Conservation (phyloP, 192 early-diverging fungal genomes). For the Thamnidium elegans region DNA sequence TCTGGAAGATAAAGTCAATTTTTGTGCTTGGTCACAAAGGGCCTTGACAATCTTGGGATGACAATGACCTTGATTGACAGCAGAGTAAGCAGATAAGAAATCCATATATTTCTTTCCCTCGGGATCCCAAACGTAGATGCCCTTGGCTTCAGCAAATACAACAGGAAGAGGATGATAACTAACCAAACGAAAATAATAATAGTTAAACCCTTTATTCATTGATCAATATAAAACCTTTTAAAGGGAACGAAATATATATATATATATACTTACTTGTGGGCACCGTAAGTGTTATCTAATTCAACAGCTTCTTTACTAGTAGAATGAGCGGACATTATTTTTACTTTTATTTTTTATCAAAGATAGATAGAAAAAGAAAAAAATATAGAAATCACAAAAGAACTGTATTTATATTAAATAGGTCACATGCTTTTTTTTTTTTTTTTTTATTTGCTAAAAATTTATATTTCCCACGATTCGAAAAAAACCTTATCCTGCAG, state of each 20-base stretch:
- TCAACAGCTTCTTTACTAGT: slow-evolving; percentile 54
- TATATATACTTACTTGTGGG: slow-evolving; percentile 76
- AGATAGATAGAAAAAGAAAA: background rate
- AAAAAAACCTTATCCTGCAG: too few relatives aligned
- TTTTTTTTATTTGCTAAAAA: background rate
- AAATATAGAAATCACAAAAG: background rate
- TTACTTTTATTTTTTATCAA: slow-evolving; percentile 1
- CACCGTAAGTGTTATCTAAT: slow-evolving; percentile 84
- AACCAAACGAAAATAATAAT: too few relatives aligned
- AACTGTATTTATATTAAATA: background rate
- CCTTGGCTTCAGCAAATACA: slow-evolving; percentile 84
- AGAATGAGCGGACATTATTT: background rate
- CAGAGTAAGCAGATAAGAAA: slow-evolving; percentile 83
- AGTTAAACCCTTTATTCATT: too few relatives aligned
- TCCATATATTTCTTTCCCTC: slow-evolving; percentile 87
- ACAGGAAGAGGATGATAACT: slow-evolving; percentile 97
- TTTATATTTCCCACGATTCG: background rate
- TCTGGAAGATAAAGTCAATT: slow-evolving; percentile 83
- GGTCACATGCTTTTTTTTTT: background rate
- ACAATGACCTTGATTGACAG: slow-evolving; percentile 90
- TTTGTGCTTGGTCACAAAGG: slow-evolving; percentile 84
- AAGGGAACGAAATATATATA: background rate
- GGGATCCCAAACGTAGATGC: slow-evolving; percentile 92
- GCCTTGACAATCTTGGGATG: slow-evolving; percentile 95
- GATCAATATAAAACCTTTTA: too few relatives aligned